Conservation (phyloP, 169 alveolate genomes). For the Eimeria nieschulzi region DNA sequence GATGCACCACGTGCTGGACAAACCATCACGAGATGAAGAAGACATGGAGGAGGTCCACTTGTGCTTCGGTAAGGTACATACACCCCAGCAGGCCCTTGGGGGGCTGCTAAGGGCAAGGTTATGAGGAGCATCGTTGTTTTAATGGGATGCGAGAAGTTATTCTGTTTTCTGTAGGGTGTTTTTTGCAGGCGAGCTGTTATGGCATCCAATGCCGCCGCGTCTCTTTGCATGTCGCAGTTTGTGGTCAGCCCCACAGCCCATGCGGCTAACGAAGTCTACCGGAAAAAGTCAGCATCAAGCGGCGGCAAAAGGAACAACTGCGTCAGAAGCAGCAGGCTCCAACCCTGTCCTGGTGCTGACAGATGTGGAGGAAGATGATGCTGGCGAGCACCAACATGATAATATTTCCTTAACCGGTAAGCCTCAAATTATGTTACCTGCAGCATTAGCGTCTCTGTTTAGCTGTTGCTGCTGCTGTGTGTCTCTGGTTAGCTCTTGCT, state of each 20-base stretch:
- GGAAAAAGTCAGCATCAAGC: neutral
- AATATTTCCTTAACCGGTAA: too few species aligned
- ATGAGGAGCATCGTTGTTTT: neutral
- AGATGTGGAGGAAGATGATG: conserved; percentile 13
- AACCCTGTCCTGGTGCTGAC: neutral
- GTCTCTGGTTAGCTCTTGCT: neutral
- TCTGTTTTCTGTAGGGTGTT: neutral
- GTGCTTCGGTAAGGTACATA: conserved; percentile 18
- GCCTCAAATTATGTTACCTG: too few species aligned
- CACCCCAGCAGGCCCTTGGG: neutral
- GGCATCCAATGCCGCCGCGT: conserved; percentile 37
- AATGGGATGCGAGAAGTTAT: neutral
- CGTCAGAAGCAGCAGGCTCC: neutral
- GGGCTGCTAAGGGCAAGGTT: neutral
- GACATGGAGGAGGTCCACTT: neutral
- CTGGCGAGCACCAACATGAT: neutral
- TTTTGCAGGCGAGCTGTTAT: conserved; percentile 37
- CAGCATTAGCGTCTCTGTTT: neutral
- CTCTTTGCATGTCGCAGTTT: conserved; percentile 46
- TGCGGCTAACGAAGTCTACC: conserved; percentile 38
- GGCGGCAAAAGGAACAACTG: neutral
- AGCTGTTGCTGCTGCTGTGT: neutral
- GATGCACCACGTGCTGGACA: neutral
- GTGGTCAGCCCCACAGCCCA: conserved; percentile 36
- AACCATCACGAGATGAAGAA: neutral